Base-by-base conservation (phyloP, 1,284 basidiomycete genomes). In the Veloboletus limbatus region DNA sequence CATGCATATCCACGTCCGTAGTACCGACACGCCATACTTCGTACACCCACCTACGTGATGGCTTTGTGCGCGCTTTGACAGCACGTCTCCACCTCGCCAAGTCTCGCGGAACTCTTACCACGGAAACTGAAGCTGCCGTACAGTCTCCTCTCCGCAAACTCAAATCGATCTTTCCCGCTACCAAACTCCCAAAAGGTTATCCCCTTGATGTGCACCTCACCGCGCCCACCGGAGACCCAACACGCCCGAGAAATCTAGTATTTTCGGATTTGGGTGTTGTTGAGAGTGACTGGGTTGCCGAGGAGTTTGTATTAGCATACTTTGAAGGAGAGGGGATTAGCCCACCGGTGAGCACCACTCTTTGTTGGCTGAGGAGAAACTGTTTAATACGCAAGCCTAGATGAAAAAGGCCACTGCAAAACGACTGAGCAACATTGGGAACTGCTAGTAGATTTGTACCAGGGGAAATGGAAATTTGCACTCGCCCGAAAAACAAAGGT, bases 1-100 rank as follows among this genome's bases (percentile, higher is more conserved):
- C 28, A 40, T 33, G 34, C 22, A 38, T 26, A 28, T 27, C 48
- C 26, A 40, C 33, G 27, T 37, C 26, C 30, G 43, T 43, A 92
- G 91, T 93, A 13, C 91, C 92, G 2, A 88, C 87, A 1, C 79
- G 92, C 13, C 76, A 76, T 25, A 95, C 92, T 1, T 87, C 85
- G 7, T 91, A 85, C 60, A 76, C 79, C 16, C 92, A 95, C 59
- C 72, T 95, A 16, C 79, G 92, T 18, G 92, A 95, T 59, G 92
- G 87, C 2, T 93, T 94, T 58, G 74, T 89, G 61, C 81, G 92
- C 27, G 77, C 91, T 7, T 65, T 95, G 26, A 79, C 84, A 53
- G 72, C 73, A 0, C 82, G 90, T 10, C 70, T 91, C 53, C 72
- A 77, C 30, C 63, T 76, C 8, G 78, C 75, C 27, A 72, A 74